phyloP scores from a whole-genome alignment of 768 basidiomycete genomes.

The Phanerochaete carnosa region DNA sequence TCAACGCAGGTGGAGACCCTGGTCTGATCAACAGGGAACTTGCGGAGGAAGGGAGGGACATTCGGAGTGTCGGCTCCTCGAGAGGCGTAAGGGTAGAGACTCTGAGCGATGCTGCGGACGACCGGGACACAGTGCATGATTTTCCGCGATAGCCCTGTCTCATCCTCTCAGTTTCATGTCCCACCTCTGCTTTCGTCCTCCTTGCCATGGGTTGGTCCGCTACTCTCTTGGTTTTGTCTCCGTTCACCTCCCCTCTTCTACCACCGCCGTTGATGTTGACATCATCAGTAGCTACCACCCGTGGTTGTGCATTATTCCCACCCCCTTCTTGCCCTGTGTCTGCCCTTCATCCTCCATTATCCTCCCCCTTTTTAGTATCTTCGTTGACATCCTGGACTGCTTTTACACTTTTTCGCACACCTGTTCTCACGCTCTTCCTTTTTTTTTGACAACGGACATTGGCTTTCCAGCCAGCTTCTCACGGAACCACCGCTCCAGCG shows the following conservation, averaged over 20 bases:
- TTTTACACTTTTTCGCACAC: neutral
- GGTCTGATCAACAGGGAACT: slow-evolving; percentile 65
- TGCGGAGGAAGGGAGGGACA: slow-evolving; percentile 87
- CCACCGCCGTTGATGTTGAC: slow-evolving; percentile 6
- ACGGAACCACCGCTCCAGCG: neutral
- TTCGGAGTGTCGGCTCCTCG: slow-evolving; percentile 77
- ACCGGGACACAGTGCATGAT: slow-evolving; percentile 32
- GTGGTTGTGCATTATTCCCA: slow-evolving; percentile 13
- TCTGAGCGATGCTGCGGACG: slow-evolving; percentile 44
- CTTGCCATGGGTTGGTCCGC: neutral
- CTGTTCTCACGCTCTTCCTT: neutral
- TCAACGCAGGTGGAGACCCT: slow-evolving; percentile 21
- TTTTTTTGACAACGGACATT: slow-evolving; percentile 7
- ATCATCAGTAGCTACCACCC: slow-evolving; percentile 9
- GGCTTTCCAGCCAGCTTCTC: neutral
- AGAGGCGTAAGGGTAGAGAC: slow-evolving; percentile 79
- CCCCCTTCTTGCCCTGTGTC: neutral
- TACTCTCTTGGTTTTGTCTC: neutral
- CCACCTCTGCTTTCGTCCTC: neutral
- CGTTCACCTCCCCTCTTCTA: slow-evolving; percentile 5
- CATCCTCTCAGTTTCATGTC: neutral
- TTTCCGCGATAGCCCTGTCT: slow-evolving; percentile 30
- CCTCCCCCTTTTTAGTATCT: neutral
- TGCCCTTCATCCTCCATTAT: neutral
- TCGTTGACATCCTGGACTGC: slow-evolving; percentile 5